Evolutionary conservation across 495 filamentous ascomycete species (phyloP).

Genomic region (Thermothielavioides terrestris): DNA sequence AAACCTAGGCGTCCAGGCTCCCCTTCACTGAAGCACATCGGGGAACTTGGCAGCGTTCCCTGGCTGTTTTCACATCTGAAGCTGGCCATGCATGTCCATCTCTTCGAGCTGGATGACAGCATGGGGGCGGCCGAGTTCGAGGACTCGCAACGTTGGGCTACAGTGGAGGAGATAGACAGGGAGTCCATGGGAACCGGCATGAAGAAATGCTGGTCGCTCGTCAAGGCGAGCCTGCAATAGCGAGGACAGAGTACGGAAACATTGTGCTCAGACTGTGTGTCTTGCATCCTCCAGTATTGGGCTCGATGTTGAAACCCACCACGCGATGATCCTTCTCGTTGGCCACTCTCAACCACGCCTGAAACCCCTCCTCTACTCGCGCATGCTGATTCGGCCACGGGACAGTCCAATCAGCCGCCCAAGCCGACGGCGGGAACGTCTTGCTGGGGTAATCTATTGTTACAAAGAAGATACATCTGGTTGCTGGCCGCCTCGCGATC

Average conservation of each 20-base stretch:
- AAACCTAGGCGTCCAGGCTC: background rate
- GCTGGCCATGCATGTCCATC: slow-evolving; percentile 39
- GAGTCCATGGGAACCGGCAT: slow-evolving; percentile 44
- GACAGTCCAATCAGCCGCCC: slow-evolving; percentile 15
- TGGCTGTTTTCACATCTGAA: slow-evolving; percentile 43
- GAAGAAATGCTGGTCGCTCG: slow-evolving; percentile 39
- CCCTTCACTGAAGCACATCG: slow-evolving; percentile 12
- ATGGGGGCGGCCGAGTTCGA: background rate
- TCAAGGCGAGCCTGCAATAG: background rate
- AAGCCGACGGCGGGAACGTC: slow-evolving; percentile 4
- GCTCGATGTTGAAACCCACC: background rate
- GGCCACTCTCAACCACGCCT: background rate
- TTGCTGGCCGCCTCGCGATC: background rate
- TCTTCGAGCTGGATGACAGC: slow-evolving; percentile 25
- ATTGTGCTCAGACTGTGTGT: no score
- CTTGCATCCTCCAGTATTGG: no score
- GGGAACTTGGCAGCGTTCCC: slow-evolving; percentile 33
- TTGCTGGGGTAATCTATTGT: background rate
- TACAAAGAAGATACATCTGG: background rate
- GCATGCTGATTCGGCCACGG: slow-evolving; percentile 12
- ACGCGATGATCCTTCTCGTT: slow-evolving; percentile 8
- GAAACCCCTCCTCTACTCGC: background rate
- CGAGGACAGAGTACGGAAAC: background rate
- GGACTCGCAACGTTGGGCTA: slow-evolving; percentile 23
- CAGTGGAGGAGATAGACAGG: slow-evolving; percentile 20